A percentile compares a stretch with the other conserved stretches of the same genome.
Evolutionary conservation across 441 rosid genomes (phyloP).

Genomic region (Adansonia rubrostipa): DNA sequence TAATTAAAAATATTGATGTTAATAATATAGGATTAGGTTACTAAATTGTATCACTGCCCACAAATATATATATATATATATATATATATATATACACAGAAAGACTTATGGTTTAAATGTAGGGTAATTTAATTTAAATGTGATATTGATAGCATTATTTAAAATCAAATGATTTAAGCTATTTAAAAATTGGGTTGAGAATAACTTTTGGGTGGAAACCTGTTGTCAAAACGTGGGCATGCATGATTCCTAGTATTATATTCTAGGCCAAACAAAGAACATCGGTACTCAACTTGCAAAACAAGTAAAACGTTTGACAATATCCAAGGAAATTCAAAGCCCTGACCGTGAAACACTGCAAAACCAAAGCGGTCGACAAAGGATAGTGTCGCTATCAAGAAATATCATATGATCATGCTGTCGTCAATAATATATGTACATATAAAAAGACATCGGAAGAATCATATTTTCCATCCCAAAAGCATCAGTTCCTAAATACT

Average conservation of each 20-base stretch:
- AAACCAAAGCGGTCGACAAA: constrained; percentile 17
- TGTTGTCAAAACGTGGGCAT: background rate
- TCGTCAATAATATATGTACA: background rate
- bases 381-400: constrained; percentile 13
- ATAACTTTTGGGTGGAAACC: background rate
- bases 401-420: background rate
- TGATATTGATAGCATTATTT: background rate
- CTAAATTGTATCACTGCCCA: too few species aligned
- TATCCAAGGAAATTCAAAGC: background rate
- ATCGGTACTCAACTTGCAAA: background rate
- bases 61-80: too few species aligned
- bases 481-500: background rate
- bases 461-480: background rate
- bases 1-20: too few species aligned
- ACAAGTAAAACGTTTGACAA: background rate
- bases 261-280: background rate
- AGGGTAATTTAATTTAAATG: background rate
- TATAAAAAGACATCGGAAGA: background rate
- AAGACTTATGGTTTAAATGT: too few species aligned
- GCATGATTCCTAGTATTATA: background rate
- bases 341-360: background rate
- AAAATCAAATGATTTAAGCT: background rate
- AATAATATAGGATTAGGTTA: too few species aligned
- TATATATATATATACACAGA: too few species aligned
- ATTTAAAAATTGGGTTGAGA: background rate